Conservation (phyloP, 306 rosid genomes). For the Chamaecrista fasciculata region DNA sequence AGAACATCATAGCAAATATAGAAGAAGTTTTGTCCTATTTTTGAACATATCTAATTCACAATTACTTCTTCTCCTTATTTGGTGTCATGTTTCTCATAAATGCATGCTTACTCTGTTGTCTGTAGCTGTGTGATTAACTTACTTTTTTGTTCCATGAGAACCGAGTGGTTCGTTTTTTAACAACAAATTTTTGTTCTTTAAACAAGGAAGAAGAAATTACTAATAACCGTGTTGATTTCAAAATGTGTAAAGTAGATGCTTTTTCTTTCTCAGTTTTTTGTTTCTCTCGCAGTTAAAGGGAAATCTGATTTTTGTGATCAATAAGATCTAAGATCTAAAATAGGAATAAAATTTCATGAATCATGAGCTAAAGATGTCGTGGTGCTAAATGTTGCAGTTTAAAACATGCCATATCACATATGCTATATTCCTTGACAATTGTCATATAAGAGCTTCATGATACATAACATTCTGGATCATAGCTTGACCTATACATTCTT, state of each 20-base stretch:
- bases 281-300: neutral
- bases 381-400: neutral
- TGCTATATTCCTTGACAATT: neutral
- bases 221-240: neutral
- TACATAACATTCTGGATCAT: neutral
- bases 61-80: neutral
- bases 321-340: neutral
- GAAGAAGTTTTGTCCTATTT: neutral
- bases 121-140: neutral
- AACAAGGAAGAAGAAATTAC: neutral
- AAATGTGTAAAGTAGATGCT: neutral
- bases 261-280: neutral
- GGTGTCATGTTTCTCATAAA: neutral
- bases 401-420: neutral
- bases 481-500: neutral
- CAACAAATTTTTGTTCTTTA: neutral
- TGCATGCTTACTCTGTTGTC: slow-evolving; percentile 8
- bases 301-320: neutral
- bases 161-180: neutral
- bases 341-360: neutral
- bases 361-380: neutral
- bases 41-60: neutral
- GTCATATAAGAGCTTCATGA: neutral
- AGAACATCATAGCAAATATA: neutral
- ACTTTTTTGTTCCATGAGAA: neutral